phyloP scores from a whole-genome alignment of 192 early-diverging fungal species.

The Obelidium mucronatum region DNA sequence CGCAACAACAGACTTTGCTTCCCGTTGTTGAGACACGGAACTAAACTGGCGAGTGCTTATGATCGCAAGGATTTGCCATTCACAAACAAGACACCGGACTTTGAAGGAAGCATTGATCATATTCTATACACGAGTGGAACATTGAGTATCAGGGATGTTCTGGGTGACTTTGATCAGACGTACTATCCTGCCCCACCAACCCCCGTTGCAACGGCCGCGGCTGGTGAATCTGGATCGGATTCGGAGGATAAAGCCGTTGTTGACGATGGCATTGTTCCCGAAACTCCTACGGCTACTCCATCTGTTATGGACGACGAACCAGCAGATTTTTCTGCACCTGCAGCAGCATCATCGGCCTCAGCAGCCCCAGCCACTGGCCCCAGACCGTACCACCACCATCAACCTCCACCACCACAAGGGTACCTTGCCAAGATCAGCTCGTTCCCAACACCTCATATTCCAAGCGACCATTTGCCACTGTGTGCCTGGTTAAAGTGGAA shows the following conservation, averaged over 20 bases:
- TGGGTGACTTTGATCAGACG: conserved; percentile 42
- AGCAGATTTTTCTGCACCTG: background rate
- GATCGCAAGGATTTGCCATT: conserved; percentile 46
- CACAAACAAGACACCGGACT: conserved; percentile 56
- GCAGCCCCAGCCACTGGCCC: background rate
- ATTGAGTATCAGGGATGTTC: conserved; percentile 50
- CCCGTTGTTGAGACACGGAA: conserved; percentile 34
- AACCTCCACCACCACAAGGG: conserved; percentile 24
- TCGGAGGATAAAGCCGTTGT: background rate
- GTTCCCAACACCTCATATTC: conserved; percentile 31
- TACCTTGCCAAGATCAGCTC: conserved; percentile 25
- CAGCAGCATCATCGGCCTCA: background rate
- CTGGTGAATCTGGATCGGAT: background rate
- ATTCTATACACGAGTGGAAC: conserved; percentile 53
- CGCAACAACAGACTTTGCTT: conserved; percentile 23
- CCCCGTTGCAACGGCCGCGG: background rate
- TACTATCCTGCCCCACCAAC: conserved; percentile 12
- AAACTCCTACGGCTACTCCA: background rate
- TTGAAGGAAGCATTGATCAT: conserved; percentile 56
- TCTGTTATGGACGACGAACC: background rate
- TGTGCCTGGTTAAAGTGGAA: conserved; percentile 40
- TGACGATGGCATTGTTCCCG: background rate
- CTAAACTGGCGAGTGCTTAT: conserved; percentile 45
- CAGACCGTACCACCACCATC: conserved; percentile 33
- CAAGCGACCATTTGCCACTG: conserved; percentile 30